Percentiles rank a stretch among this genome's conserved stretches.
These are phyloP conservation scores for Euphorbia pulcherrima DNA, from an alignment of 345 rosid genomes.

Conservation along the genomic window DNA sequence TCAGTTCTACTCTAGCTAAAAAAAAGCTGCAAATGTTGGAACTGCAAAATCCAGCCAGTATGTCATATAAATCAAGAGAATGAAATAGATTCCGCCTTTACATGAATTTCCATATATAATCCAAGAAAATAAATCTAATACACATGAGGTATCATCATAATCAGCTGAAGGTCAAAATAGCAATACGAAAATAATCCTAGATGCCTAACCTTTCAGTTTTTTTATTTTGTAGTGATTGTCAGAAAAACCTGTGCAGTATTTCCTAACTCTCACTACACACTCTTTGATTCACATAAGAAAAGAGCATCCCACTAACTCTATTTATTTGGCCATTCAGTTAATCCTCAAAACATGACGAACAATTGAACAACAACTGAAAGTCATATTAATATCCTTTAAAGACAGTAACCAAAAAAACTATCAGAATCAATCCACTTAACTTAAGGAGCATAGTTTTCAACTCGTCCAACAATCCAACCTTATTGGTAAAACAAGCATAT, in stretches of 20 bases:
- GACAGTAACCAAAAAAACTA: background rate
- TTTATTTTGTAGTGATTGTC: background rate
- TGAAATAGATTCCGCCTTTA: background rate
- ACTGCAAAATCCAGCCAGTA: background rate
- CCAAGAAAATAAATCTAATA: background rate
- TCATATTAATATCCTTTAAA: background rate
- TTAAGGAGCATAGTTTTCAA: background rate
- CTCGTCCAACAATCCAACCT: background rate
- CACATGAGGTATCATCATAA: background rate
- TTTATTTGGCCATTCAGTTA: background rate
- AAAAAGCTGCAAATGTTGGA: background rate
- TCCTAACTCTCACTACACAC: background rate
- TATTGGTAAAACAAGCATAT: background rate
- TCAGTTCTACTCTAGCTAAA: background rate
- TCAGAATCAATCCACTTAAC: background rate
- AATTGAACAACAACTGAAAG: background rate
- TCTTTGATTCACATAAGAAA: background rate
- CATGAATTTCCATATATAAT: background rate
- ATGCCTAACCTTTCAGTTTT: background rate
- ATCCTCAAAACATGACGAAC: background rate
- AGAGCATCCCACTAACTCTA: background rate
- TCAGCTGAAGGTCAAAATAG: background rate
- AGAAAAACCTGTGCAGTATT: background rate
- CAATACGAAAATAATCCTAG: background rate
- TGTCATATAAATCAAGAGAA: background rate